A percentile compares a stretch with the other conserved stretches of the same genome.
Conservation (phyloP, 306 rosid genomes). For the Acacia melanoxylon region DNA sequence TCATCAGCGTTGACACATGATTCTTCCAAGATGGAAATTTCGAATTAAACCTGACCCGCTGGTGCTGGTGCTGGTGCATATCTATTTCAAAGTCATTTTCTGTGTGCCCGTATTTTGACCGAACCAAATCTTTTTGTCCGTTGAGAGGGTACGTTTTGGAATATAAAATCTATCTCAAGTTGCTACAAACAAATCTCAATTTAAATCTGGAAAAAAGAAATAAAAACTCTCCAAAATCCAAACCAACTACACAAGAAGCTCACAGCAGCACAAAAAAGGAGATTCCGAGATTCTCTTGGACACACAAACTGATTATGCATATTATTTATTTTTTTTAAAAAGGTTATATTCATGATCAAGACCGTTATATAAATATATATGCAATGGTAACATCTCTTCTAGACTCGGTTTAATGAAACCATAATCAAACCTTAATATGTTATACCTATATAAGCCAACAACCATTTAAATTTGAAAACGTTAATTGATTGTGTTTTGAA, state of each 20-base stretch:
- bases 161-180: background rate
- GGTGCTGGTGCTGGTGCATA: background rate
- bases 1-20: background rate
- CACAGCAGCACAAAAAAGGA: background rate
- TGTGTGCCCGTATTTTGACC: background rate
- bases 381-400: background rate
- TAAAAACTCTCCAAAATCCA: background rate
- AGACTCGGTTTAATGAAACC: background rate
- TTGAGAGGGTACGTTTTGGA: background rate
- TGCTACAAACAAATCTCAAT: background rate
- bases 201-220: background rate
- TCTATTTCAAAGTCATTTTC: too few species aligned
- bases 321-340: too few species aligned
- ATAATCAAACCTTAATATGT: background rate
- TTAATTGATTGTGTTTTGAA: background rate
- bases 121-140: background rate
- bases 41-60: background rate
- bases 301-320: background rate
- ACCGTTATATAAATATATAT: background rate
- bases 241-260: background rate
- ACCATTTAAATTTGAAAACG: background rate
- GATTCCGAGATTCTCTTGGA: background rate
- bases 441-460: background rate
- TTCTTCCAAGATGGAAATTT: background rate
- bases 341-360: background rate